Evolutionary conservation across 208 protist genomes (phyloP).

Genomic region (Acanthamoeba rhysodes): DNA sequence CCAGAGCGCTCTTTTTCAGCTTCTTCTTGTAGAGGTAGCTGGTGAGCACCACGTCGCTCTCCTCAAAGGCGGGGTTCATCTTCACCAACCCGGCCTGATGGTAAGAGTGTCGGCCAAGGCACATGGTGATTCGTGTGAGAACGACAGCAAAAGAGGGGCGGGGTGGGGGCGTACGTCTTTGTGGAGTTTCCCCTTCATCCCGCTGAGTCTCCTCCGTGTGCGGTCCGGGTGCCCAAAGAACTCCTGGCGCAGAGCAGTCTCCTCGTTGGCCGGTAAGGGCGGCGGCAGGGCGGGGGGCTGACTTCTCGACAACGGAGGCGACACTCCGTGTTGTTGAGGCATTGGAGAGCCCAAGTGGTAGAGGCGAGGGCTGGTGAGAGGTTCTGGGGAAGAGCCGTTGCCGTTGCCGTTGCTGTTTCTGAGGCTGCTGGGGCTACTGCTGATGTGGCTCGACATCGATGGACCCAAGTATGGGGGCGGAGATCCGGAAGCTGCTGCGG

Average conservation of each 20-base stretch:
- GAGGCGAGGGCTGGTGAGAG: not conserved
- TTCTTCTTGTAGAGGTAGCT: constrained; percentile 49
- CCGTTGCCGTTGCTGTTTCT: too few relatives aligned
- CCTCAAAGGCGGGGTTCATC: constrained; percentile 12
- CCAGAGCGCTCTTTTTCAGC: not conserved
- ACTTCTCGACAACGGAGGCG: too few relatives aligned
- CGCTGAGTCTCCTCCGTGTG: too few relatives aligned
- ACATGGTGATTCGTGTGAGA: too few relatives aligned
- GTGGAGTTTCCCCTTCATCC: too few relatives aligned
- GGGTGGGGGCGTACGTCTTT: too few relatives aligned
- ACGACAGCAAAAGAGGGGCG: too few relatives aligned
- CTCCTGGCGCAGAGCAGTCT: not conserved
- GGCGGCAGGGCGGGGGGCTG: not conserved
- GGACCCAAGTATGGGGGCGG: too few relatives aligned
- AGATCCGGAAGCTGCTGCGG: too few relatives aligned
- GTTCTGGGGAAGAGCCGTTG: too few relatives aligned
- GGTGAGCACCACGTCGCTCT: not conserved
- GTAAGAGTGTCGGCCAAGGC: too few relatives aligned
- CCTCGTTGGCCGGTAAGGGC: not conserved
- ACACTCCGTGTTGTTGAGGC: not conserved
- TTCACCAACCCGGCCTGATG: not conserved
- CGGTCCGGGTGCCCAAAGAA: not conserved
- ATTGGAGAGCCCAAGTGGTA: not conserved
- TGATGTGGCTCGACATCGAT: not conserved
- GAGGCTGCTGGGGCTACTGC: too few relatives aligned